Conservation (phyloP, 371 early-diverging fungal species). For the Smittium mucronatum region DNA sequence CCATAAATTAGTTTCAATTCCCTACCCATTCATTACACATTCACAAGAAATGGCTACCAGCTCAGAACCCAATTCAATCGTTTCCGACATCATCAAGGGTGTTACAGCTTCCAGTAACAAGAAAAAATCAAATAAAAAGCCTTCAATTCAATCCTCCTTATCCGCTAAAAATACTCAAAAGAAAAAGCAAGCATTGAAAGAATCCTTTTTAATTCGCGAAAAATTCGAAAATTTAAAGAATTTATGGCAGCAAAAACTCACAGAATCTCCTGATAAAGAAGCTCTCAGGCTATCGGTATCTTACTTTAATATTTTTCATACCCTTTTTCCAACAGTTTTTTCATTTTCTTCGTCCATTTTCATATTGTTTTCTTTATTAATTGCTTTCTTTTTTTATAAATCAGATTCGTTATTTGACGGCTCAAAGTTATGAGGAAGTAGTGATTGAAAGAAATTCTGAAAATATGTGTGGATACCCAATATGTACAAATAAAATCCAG, state of each 20-base stretch:
- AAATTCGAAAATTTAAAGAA: constrained; percentile 1
- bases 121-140: too few species aligned
- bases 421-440: neutral
- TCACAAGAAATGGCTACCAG: too few species aligned
- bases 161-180: neutral
- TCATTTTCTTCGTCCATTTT: too few species aligned
- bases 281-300: neutral
- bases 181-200: neutral
- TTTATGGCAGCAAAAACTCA: constrained; percentile 8
- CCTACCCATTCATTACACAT: too few species aligned
- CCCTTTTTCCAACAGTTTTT: too few species aligned
- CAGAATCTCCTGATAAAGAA: neutral
- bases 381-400: neutral
- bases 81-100: too few species aligned
- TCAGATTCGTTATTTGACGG: neutral
- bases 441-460: constrained; percentile 10
- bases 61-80: too few species aligned
- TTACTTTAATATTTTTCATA: too few species aligned
- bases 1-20: too few species aligned
- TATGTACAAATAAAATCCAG: neutral
- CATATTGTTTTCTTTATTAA: neutral
- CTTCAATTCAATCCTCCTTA: too few species aligned
- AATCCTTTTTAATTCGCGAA: neutral
- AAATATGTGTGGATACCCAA: constrained; percentile 10
- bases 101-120: too few species aligned